Percentiles rank a stretch among this genome's conserved stretches.
Conservation (phyloP, 179 eudicot genomes). For the Gypsophila paniculata region DNA sequence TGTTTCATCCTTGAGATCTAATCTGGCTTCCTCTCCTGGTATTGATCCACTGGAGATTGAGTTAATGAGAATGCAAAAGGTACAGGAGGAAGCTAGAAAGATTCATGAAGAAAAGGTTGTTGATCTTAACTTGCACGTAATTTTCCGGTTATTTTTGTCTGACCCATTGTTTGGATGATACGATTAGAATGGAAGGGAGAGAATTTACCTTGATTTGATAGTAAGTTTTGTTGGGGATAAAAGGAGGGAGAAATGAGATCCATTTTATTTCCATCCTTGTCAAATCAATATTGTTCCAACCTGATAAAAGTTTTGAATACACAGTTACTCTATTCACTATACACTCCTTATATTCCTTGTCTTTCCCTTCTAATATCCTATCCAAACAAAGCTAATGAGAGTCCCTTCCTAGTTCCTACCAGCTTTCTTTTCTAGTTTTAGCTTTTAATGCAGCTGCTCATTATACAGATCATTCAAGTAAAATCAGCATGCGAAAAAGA, state of each 20-base stretch:
- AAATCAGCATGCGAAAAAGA: constrained; percentile 41
- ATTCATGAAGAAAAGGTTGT: constrained; percentile 40
- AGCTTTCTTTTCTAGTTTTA: not conserved
- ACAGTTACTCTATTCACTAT: not conserved
- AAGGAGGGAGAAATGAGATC: no score
- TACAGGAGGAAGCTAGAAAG: constrained; percentile 28
- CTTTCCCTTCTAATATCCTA: no score
- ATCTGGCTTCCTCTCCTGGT: constrained; percentile 18
- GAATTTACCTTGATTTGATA: no score
- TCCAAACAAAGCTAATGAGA: not conserved
- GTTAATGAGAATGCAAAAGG: constrained; percentile 33
- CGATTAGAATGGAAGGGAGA: no score
- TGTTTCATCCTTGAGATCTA: constrained; percentile 17
- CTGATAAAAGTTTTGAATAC: not conserved
- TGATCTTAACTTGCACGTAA: constrained; percentile 6
- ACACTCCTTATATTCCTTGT: not conserved
- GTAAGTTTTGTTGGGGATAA: no score
- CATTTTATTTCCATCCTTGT: not conserved
- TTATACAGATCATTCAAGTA: constrained; percentile 32
- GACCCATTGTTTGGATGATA: no score
- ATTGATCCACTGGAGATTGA: constrained; percentile 37
- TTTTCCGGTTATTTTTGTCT: not conserved
- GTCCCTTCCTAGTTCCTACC: not conserved
- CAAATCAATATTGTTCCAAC: not conserved
- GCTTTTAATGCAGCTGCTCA: not conserved